Evolutionary conservation across 495 filamentous ascomycete genomes (phyloP).

Genomic region (Trichoderma erinaceum): DNA sequence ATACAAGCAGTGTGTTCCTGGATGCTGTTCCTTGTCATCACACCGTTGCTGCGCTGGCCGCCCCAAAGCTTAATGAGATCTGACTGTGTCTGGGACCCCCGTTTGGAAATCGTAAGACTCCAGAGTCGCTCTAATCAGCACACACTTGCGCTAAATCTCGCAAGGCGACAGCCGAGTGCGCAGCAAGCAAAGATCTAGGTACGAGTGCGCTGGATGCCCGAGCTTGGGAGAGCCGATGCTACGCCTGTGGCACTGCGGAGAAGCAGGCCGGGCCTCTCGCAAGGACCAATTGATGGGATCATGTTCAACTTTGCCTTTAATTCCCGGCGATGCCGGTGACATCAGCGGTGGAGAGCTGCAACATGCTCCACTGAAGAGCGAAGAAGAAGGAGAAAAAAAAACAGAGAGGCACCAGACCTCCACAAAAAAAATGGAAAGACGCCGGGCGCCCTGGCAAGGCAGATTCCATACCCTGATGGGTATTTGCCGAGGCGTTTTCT

Average conservation of each 20-base stretch:
- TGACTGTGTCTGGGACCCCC: neutral
- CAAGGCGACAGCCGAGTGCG: too few species aligned
- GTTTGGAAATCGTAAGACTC: neutral
- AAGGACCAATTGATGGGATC: neutral
- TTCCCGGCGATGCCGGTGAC: conserved; percentile 13
- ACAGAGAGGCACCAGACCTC: neutral
- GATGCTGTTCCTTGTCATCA: neutral
- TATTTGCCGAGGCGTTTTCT: neutral
- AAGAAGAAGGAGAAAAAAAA: neutral
- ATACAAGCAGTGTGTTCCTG: too few species aligned
- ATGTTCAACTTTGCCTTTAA: neutral
- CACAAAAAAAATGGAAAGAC: too few species aligned
- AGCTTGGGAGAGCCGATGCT: neutral
- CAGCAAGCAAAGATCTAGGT: too few species aligned
- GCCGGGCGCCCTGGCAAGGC: neutral
- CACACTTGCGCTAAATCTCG: too few species aligned
- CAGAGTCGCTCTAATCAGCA: too few species aligned
- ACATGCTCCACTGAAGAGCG: neutral
- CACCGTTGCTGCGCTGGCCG: neutral
- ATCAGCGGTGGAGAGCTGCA: conserved; percentile 7
- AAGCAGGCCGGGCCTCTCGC: neutral
- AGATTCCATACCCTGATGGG: conserved; percentile 4
- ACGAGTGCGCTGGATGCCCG: neutral
- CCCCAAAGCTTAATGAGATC: neutral
- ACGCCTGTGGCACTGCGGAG: neutral